Evolutionary conservation across 768 basidiomycete species (phyloP), one percentile per base, ranked within the genome.

Genomic region (Boletus coccyginus): DNA sequence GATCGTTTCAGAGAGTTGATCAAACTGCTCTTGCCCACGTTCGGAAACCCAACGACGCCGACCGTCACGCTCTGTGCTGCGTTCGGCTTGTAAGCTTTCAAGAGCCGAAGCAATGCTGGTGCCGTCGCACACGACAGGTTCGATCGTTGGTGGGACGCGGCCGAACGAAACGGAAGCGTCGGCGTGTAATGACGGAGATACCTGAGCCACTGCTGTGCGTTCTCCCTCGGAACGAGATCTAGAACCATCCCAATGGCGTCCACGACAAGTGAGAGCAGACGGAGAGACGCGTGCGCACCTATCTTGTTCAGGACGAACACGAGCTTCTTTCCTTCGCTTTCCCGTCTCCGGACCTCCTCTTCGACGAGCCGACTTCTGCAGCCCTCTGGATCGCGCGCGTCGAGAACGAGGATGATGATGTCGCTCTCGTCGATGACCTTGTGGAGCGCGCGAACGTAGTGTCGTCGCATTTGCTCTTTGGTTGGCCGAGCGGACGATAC

Each of bases 301-400:
- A 97, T 90, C 76, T 99, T 98, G 72, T 98, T 98, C n/a, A 99
- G 70, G 3, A 98, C 92, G 52, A 94, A 92, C 3, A 99, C 86
- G 32, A 98, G 75, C 68, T 86, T 90, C 78, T 99, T 99, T 9
- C 94, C 91, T 59, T 96, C 91, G 24, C 76, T 77, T 68, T 95
- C 94, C 36, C 90, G 79, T 59, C 92, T 77, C 44, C 90, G 78
- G 1, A 97, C 94, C 69, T 97, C 95, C 66, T 96, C 92, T 70
- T 99, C 97, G 5, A 98, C 94, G 39, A 96, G 79, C 50, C 88
- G 79, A 72, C 93, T 96, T 61, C 96, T 75, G 41, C 93, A 95
- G 0, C 96, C 95, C 56, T 96, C 90, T 3, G 97, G 96, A 76
- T 98, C 96, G 40, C 96, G 78, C 1, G 95, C 95, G 73, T 98